Conservation (phyloP, 306 rosid genomes). For the Prunus armeniaca region DNA sequence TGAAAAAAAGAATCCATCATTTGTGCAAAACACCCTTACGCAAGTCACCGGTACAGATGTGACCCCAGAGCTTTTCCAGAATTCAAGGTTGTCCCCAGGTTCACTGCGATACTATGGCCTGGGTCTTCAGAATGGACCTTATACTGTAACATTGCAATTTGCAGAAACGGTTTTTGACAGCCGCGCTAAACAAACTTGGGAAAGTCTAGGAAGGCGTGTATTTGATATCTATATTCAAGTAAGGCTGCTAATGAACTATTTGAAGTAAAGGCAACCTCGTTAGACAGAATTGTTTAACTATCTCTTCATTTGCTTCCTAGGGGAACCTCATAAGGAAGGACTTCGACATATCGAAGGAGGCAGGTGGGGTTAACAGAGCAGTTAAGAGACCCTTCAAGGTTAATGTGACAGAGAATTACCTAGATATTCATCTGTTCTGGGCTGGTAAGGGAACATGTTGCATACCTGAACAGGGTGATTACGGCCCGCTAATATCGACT, state of each 20-base stretch:
- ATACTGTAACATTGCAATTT: constrained; percentile 49
- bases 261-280: not conserved
- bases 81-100: constrained; percentile 22
- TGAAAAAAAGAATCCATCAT: not conserved
- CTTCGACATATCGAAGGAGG: constrained; percentile 22
- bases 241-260: not conserved
- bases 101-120: constrained; percentile 45
- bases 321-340: not conserved
- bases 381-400: not conserved
- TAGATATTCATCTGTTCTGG: constrained; percentile 29
- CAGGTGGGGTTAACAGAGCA: constrained; percentile 20
- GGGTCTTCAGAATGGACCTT: constrained; percentile 50
- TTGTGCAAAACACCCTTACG: not conserved
- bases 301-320: not conserved
- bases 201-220: constrained; percentile 52
- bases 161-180: constrained; percentile 40
- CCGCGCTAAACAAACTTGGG: constrained; percentile 13
- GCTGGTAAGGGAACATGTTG: constrained; percentile 32
- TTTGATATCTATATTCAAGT: constrained; percentile 64
- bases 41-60: constrained; percentile 13
- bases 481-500: constrained; percentile 15
- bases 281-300: not conserved
- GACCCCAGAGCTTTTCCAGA: constrained; percentile 20
- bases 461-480: constrained; percentile 13
- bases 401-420: constrained; percentile 15